Evolutionary conservation across 2,329 filamentous ascomycete species (phyloP), one percentile per base, ranked within the genome.

Genomic region (Botryosphaeria dothidea): DNA sequence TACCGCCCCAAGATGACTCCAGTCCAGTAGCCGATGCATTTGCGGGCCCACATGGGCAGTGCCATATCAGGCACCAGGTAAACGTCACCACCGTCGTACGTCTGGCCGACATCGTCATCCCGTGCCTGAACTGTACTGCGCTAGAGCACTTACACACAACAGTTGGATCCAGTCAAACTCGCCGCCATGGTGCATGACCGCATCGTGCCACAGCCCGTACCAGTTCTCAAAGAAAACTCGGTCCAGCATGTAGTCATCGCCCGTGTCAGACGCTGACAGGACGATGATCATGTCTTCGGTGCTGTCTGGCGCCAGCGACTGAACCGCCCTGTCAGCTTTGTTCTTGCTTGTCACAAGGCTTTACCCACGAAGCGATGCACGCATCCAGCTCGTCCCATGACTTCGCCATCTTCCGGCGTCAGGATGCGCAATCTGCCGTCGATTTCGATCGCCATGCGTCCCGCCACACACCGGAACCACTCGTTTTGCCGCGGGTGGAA

Each of bases 71-170:
- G 31, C 31, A 34, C 31, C 3, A 76, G 67, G 66, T 79, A 80
- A 8, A 74, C 74, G 25, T 73, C 77, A 1, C 78, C 78, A 8
- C 75, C 78, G 68, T 80, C 77, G 49, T 77, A 78, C 69, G 77
- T 79, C 77, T 80, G 45, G 3, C 19, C 19, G 11, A 23, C 27
- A 45, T n/a, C 11, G 7, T 29, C 23, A 43, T 43, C 11, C 51
- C 7, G 15, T 31, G 27, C 21, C 25, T 34, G 8, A 17, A n/a
- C 67, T 19, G n/a, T 19, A 13, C 4, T n/a, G 2, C 41, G 17
- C n/a, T 13, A 3, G 41, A 13, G 3, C 11, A 19, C 67, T 65
- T 68, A 77, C 76, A 29, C 67, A 67, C 52, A 77, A 66, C 62
- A 72, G 67, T 68, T 79, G 76, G 38, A 79, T 70, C 45, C 74